These are phyloP conservation scores for Perkinsus marinus DNA, from an alignment of 169 alveolate species.

Conservation along the genomic window DNA sequence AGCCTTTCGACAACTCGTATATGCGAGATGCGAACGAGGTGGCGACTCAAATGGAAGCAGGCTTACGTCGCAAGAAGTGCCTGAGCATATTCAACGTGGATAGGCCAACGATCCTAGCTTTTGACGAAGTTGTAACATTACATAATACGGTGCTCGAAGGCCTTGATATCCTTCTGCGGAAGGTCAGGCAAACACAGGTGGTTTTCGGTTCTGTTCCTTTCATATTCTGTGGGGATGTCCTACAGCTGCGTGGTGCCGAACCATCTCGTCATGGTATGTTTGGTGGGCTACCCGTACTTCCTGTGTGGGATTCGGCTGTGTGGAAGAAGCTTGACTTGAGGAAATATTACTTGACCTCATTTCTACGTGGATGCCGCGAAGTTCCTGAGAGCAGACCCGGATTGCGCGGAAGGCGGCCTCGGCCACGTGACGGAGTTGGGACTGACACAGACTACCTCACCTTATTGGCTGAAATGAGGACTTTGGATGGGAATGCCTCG, in stretches of 20 bases:
- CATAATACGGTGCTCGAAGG: background rate
- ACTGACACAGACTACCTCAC: background rate
- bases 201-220: background rate
- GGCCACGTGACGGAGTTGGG: background rate
- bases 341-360: background rate
- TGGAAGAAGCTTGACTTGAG: background rate
- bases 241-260: background rate
- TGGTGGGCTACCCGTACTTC: background rate
- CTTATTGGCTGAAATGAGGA: background rate
- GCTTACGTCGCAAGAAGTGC: no score
- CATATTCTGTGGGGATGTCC: background rate
- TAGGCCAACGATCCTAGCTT: background rate
- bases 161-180: background rate
- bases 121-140: background rate
- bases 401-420: background rate
- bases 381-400: background rate
- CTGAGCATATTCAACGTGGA: no score
- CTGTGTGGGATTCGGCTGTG: background rate
- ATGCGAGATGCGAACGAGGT: no score
- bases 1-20: no score
- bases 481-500: no score
- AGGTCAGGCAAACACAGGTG: background rate
- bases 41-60: no score
- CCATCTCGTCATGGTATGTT: background rate
- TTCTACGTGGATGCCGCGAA: background rate